These are phyloP conservation scores for Trichoderma reesei DNA, from an alignment of 495 filamentous ascomycete species.

Conservation along the genomic window DNA sequence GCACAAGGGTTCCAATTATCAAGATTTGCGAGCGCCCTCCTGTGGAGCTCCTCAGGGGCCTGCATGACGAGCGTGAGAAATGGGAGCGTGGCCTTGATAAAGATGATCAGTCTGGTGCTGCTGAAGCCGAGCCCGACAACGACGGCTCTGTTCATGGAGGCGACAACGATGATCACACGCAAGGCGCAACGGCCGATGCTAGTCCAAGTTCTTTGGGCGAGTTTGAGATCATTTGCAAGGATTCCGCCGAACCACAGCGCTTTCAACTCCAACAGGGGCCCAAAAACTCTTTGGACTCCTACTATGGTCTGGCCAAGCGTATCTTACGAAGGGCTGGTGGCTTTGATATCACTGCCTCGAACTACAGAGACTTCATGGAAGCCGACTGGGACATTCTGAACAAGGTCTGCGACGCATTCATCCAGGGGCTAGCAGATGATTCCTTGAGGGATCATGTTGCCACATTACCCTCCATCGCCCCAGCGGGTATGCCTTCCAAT, in stretches of 20 bases:
- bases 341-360: conserved; percentile 35
- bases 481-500: conserved; percentile 15
- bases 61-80: conserved; percentile 48
- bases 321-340: conserved; percentile 36
- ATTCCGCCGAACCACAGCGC: background rate
- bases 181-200: background rate
- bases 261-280: conserved; percentile 28
- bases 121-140: conserved; percentile 22
- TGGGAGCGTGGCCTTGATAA: conserved; percentile 43
- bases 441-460: conserved; percentile 28
- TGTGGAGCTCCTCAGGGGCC: conserved; percentile 35
- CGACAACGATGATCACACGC: background rate
- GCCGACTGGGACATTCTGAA: conserved; percentile 35
- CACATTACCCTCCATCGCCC: conserved; percentile 28
- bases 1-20: conserved; percentile 72
- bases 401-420: conserved; percentile 36
- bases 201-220: background rate
- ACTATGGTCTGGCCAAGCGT: conserved; percentile 35
- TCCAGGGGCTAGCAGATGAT: conserved; percentile 37
- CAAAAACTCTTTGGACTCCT: conserved; percentile 26
- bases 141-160: conserved; percentile 21
- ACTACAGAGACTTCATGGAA: conserved; percentile 22
- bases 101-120: conserved; percentile 26
- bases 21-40: conserved; percentile 65
- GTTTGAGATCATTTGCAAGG: background rate